Evolutionary conservation across 192 early-diverging fungal genomes (phyloP).

Genomic region (Entophlyctis luteolus): DNA sequence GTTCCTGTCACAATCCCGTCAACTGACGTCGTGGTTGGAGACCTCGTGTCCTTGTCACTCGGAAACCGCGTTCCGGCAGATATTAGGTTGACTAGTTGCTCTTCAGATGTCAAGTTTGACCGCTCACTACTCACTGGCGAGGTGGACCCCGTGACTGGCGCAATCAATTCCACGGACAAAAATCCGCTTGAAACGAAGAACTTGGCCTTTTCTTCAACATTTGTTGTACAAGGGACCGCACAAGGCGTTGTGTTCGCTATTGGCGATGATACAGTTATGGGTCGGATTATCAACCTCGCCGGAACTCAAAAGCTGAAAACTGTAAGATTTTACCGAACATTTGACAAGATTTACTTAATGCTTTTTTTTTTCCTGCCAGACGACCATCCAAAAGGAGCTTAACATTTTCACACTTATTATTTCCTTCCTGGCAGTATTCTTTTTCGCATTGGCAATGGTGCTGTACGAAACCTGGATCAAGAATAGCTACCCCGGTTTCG

Average conservation of each 20-base stretch:
- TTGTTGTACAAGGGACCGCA: constrained; percentile 59
- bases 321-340: not conserved
- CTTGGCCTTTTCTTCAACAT: constrained; percentile 82
- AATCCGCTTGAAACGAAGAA: constrained; percentile 93
- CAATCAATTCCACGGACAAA: constrained; percentile 50
- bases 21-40: constrained; percentile 43
- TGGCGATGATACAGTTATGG: constrained; percentile 50
- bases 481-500: not conserved
- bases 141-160: constrained; percentile 64
- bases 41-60: constrained; percentile 34
- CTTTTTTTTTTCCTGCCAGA: too few relatives aligned
- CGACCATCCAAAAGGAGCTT: not conserved
- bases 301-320: not conserved
- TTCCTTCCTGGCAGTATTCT: not conserved
- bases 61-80: constrained; percentile 51
- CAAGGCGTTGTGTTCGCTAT: constrained; percentile 51
- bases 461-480: not conserved
- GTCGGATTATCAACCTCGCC: constrained; percentile 41
- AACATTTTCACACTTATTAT: not conserved
- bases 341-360: too few relatives aligned
- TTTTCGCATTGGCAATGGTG: not conserved
- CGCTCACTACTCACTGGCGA: constrained; percentile 45
- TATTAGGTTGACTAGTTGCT: constrained; percentile 28
- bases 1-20: constrained; percentile 54
- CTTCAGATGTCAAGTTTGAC: constrained; percentile 44